Base-by-base conservation (phyloP, 2,329 filamentous ascomycete genomes). In the Talaromyces sp. region DNA sequence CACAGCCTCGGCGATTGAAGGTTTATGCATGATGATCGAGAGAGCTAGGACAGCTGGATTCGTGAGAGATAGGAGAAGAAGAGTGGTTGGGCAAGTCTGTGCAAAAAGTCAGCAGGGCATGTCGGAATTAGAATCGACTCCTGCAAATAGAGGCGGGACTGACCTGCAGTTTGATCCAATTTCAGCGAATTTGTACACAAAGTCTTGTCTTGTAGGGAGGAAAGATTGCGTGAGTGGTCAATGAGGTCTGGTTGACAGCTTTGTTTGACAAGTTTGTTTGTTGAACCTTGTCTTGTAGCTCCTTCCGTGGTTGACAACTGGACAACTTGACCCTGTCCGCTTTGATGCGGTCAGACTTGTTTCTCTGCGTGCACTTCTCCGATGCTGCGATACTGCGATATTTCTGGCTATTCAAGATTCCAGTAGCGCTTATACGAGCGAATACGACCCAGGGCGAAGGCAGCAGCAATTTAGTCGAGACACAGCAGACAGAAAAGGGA, bases 1-100 rank as follows among this genome's bases (percentile, higher is more conserved):
- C 69, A 88, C 82, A 60, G 84, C 75, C 59, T 84, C 79, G 59
- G 82, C 77, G 65, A 87, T 77, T 58, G 81, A 80, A 53, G 84
- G 83, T 73, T 85, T 83, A 70, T 83, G 83, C 85, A 87, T 87
- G 65, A 65, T 75, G 68, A 70, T 21, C 19, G 29, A 6, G 32
- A 54, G 17, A 21, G 29, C 14, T 12, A 7, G 17, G 12, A 35
- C 21, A 8, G 29, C n/a, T 27, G 21, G 52, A 35, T 32, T 14
- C 19, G 52, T 24, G 10, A 32, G 29, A n/a, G 29, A 32, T 10
- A 35, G 32, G 29, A 38, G 26, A 38, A 1, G 26, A 21, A 21
- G 31, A 38, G 19, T n/a, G 2, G 9, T 12, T 26, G 10, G 26
- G 12, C 12, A 26, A 21, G 43, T 3, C 43, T 50, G 14, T n/a